A percentile compares a stretch with the other conserved stretches of the same genome.
Conservation (phyloP, 768 basidiomycete species). For the Paxillus ammoniavirescens region DNA sequence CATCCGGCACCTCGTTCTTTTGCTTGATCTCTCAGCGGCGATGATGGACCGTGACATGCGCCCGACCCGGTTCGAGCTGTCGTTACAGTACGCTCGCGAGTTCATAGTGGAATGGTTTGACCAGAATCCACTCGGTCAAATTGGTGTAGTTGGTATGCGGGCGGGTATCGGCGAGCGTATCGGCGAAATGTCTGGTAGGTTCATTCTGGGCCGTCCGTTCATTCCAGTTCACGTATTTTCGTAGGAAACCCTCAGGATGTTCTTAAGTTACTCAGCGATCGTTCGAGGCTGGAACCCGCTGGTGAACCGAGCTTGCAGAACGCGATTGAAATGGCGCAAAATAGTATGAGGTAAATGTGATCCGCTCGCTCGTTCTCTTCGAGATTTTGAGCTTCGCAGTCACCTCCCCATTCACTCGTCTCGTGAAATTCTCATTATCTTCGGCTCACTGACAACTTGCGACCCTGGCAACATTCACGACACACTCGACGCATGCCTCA, state of each 20-base stretch:
- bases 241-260: constrained; percentile 96
- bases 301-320: constrained; percentile 98
- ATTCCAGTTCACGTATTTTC: constrained; percentile 6
- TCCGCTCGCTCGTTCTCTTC: not conserved
- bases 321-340: constrained; percentile 93
- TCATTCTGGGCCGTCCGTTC: not conserved
- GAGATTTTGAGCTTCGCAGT: constrained; percentile 40
- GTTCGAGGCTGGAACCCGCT: constrained; percentile 83
- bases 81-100: constrained; percentile 85
- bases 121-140: constrained; percentile 97
- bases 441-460: constrained; percentile 93
- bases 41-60: constrained; percentile 98
- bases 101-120: constrained; percentile 98
- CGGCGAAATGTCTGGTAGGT: constrained; percentile 87
- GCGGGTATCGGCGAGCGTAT: constrained; percentile 89
- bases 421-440: constrained; percentile 90
- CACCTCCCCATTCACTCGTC: constrained; percentile 98
- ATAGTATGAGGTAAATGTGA: constrained; percentile 76
- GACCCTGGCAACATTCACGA: constrained; percentile 97
- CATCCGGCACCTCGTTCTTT: constrained; percentile 89
- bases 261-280: constrained; percentile 78
- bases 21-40: constrained; percentile 88
- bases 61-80: constrained; percentile 89
- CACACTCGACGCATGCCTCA: constrained; percentile 81
- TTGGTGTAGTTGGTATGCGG: constrained; percentile 91